Conservation (phyloP, 2,329 filamentous ascomycete species). For the Calonectria hawksworthii region DNA sequence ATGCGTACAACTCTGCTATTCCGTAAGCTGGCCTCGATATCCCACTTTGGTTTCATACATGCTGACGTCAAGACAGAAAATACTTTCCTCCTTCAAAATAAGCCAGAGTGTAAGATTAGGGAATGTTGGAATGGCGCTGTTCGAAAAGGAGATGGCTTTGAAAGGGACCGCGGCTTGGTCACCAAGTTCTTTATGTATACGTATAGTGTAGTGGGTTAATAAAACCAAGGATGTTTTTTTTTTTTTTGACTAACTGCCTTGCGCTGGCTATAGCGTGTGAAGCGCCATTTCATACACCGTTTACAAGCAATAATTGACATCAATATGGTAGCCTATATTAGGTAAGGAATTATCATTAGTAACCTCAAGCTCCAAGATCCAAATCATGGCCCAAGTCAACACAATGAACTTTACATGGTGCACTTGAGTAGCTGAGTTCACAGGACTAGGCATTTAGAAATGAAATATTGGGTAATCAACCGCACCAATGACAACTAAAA, state of each 20-base stretch:
- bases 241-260: neutral
- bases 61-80: slow-evolving; percentile 31
- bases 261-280: neutral
- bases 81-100: slow-evolving; percentile 42
- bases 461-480: too few relatives aligned
- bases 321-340: too few relatives aligned
- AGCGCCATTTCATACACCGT: neutral
- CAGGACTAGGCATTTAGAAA: too few relatives aligned
- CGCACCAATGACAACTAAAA: too few relatives aligned
- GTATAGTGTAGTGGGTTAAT: neutral
- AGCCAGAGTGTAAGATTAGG: neutral
- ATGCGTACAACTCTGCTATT: slow-evolving; percentile 77
- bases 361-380: too few relatives aligned
- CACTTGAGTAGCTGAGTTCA: too few relatives aligned
- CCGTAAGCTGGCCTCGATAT: slow-evolving; percentile 69
- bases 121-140: neutral
- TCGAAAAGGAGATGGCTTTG: neutral
- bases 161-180: neutral
- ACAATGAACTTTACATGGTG: too few relatives aligned
- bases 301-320: neutral
- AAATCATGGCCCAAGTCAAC: too few relatives aligned
- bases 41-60: neutral
- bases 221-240: neutral
- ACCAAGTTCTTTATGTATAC: neutral
- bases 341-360: too few relatives aligned